Evolutionary conservation across 805 yeast genomes (phyloP).

Genomic region (Starmerella asiatica): DNA sequence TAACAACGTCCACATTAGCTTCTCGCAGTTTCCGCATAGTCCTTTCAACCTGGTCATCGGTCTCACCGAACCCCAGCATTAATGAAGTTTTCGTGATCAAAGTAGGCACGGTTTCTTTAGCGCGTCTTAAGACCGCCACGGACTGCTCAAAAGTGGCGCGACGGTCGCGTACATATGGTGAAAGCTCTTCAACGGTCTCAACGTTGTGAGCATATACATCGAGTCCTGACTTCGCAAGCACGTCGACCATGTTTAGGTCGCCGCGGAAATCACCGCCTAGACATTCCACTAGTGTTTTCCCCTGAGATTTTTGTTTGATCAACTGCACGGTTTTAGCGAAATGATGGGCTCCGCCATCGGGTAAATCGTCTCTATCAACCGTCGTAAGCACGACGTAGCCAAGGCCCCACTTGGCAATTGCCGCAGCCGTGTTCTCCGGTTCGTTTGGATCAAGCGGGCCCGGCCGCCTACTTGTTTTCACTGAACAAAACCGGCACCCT

Average conservation of each 20-base stretch:
- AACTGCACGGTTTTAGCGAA: slow-evolving; percentile 72
- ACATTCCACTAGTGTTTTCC: slow-evolving; percentile 84
- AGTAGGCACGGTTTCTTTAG: slow-evolving; percentile 61
- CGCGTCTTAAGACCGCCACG: slow-evolving; percentile 59
- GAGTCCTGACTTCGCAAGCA: slow-evolving; percentile 71
- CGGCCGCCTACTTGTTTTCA: slow-evolving; percentile 81
- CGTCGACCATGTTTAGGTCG: slow-evolving; percentile 62
- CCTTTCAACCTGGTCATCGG: slow-evolving; percentile 73
- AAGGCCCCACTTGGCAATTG: slow-evolving; percentile 92
- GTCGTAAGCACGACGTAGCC: slow-evolving; percentile 97
- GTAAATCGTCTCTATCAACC: slow-evolving; percentile 89
- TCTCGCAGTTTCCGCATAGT: slow-evolving; percentile 65
- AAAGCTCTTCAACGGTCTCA: slow-evolving; percentile 89
- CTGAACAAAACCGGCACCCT: slow-evolving; percentile 98
- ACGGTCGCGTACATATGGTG: slow-evolving; percentile 92
- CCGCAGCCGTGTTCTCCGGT: slow-evolving; percentile 96
- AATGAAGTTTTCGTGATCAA: slow-evolving; percentile 84
- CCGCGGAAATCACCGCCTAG: slow-evolving; percentile 94
- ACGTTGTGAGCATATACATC: slow-evolving; percentile 96
- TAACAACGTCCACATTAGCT: slow-evolving; percentile 78
- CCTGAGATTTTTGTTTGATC: slow-evolving; percentile 71
- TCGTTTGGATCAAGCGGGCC: slow-evolving; percentile 86
- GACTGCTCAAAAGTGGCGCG: slow-evolving; percentile 92
- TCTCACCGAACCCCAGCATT: slow-evolving; percentile 95
- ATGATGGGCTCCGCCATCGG: slow-evolving; percentile 88